A percentile compares a stretch with the other conserved stretches of the same genome.
Conservation (phyloP, 1,284 basidiomycete species). For the Irpex rosettiformis region DNA sequence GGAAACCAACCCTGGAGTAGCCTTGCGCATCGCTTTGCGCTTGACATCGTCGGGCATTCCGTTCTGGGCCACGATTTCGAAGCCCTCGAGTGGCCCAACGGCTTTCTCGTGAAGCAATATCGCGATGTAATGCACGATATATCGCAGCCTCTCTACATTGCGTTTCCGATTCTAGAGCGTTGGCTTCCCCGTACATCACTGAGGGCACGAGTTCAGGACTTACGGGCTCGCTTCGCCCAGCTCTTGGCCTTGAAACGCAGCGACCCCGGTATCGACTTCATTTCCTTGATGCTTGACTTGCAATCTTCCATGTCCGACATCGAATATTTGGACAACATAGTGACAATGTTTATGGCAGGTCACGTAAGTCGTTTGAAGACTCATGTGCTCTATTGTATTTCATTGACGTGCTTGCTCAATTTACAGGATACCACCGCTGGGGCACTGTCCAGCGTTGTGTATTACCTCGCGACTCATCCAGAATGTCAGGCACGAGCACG, state of each 20-base stretch:
- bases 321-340: conserved; percentile 31
- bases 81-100: background rate
- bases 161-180: background rate
- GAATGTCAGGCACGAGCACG: conserved; percentile 27
- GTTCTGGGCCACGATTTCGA: background rate
- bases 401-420: background rate
- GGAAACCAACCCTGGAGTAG: background rate
- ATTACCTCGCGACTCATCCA: conserved; percentile 30
- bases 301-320: conserved; percentile 25
- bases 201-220: conserved; percentile 2
- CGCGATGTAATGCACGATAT: conserved; percentile 20
- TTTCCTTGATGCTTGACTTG: conserved; percentile 30
- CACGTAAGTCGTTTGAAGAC: conserved; percentile 22
- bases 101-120: conserved; percentile 21
- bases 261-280: conserved; percentile 29
- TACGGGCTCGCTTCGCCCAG: background rate
- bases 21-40: background rate
- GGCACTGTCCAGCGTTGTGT: conserved; percentile 27
- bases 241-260: conserved; percentile 11
- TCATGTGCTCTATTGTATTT: background rate
- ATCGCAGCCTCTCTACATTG: background rate
- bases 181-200: background rate
- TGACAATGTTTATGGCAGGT: conserved; percentile 32
- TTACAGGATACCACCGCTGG: conserved; percentile 32
- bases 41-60: background rate